Base-by-base conservation (phyloP, 202 grass and related monocot genomes). In the Hordeum pubiflorum region DNA sequence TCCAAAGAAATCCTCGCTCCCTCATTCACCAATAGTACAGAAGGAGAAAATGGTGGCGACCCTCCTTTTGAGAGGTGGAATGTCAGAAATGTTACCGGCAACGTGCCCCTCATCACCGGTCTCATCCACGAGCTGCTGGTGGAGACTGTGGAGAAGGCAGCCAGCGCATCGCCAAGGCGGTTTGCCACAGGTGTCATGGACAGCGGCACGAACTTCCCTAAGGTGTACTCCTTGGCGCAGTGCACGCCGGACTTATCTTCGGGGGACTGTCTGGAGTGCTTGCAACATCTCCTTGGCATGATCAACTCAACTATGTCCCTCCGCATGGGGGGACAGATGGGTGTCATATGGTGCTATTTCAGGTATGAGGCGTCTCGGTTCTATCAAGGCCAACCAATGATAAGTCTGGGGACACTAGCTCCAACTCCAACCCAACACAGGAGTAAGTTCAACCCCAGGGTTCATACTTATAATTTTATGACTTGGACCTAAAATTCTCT, bases 161-260 rank as follows among this genome's bases (percentile, higher is more conserved):
- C 58, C 20, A 0, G 20, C 59, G 5, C 13, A 5, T 15, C 26
- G 26, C 59, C 36, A 12, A 74, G 26, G 9, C 39, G 18, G 57
- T 94, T 87, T 32, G 89, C 81, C 10, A 89, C 78, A 0, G 89
- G 87, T 36, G 40, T 46, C 18, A 18, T 81, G 46, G 81, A 89
- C 69, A 85, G 55, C 57, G 65, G 64, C 65, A 76, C 15, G 1
- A 69, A 27, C 2, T 78, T 78, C 27, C 79, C 81, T 17, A 37
- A 5, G 10, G 56, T 94, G 56, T 86, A 89, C 58, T 81, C 79
- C 0, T 4, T 86, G 74, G 66, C 31, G 50, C 88, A 90, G 86
- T 93, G 91, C 79, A 81, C 39, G 7, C 88, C 82, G 26, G 88
- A 93, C 58, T 1, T 86, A 52, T 44, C 88, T 55, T 32, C 70